Percentiles rank a stretch among this genome's conserved stretches.
These are phyloP conservation scores for Cicer cuneatum DNA, from an alignment of 306 rosid genomes.

Conservation along the genomic window DNA sequence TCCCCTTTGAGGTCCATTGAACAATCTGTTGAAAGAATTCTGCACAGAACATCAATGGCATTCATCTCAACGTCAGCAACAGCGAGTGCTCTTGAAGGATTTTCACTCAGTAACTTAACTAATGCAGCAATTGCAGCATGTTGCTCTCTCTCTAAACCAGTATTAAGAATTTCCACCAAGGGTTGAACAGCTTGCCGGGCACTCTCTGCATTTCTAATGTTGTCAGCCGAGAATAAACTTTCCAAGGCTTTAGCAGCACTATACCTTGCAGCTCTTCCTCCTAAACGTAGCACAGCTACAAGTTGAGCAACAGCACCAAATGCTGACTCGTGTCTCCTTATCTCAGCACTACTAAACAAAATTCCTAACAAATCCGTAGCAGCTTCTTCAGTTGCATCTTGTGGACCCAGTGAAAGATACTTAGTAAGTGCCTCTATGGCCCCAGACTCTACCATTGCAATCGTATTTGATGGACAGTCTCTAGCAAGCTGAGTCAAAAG, in stretches of 20 bases:
- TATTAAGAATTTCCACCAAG: slow-evolving; percentile 95
- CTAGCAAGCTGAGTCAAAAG: slow-evolving; percentile 83
- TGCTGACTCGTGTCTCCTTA: slow-evolving; percentile 89
- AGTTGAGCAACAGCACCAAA: slow-evolving; percentile 97
- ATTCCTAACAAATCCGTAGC: slow-evolving; percentile 95
- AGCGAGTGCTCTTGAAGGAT: slow-evolving; percentile 92
- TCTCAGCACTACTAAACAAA: slow-evolving; percentile 92
- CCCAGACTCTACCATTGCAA: slow-evolving; percentile 95
- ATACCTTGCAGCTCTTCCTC: slow-evolving; percentile 95
- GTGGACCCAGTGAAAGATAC: slow-evolving; percentile 97
- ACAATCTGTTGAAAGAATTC: slow-evolving; percentile 87
- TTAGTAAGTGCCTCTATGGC: slow-evolving; percentile 92
- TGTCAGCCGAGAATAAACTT: slow-evolving; percentile 91
- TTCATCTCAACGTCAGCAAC: slow-evolving; percentile 98
- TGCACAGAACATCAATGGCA: slow-evolving; percentile 97
- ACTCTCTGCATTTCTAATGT: slow-evolving; percentile 87
- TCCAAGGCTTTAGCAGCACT: slow-evolving; percentile 98
- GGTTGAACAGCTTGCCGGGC: slow-evolving; percentile 97
- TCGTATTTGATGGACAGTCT: slow-evolving; percentile 89
- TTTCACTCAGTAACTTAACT: slow-evolving; percentile 92
- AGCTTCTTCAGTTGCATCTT: slow-evolving; percentile 98
- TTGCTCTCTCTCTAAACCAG: slow-evolving; percentile 92
- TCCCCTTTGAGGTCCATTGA: slow-evolving; percentile 98
- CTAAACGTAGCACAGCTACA: slow-evolving; percentile 92
- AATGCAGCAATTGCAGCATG: slow-evolving; percentile 97